Base-by-base conservation (phyloP, 805 yeast genomes). In the Saturnispora sekii region DNA sequence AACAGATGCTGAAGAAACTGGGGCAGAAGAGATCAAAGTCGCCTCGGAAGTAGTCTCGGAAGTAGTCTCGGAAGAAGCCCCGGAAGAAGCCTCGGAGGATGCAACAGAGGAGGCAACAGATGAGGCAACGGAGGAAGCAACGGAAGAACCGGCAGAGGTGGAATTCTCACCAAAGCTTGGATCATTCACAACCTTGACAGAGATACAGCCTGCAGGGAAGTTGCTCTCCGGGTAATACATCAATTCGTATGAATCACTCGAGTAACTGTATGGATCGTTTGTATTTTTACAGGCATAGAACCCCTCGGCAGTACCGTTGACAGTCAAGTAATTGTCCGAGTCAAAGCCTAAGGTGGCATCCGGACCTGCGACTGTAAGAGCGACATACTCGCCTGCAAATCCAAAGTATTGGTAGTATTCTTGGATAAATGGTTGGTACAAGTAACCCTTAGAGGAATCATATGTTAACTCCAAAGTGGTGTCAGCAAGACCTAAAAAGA, bases 281-380 rank as follows among this genome's bases (percentile, higher is more conserved):
- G 65, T 59, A 61, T 69, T 65, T 62, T 61, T 66, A 50, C 65
- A 64, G 43, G 69, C 74, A 51, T 55, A 64, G 59, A 69, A 67
- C 18, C 59, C 58, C 16, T 49, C 49, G 21, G 59, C 18, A 15
- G 63, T 43, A 34, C 66, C 65, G 38, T 60, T 53, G 47, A 59
- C 57, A 15, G 45, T 39, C 38, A 68, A 53, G 21, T 47, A 42
- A 29, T 57, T 62, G 41, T 52, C 53, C 14, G 12, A 14, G 35
- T 35, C 47, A 32, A 55, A 50, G 12, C 45, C n/a, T 16, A 47
- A 15, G n/a, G 26, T 41, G 37, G 32, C 52, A 59, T 39, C 37
- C 7, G 51, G 29, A 16, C 35, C 41, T 30, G 41, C n/a, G 18
- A 38, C 49, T 17, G 45, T 21, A 10, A 49, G 12, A 11, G 37